A percentile compares a stretch with the other conserved stretches of the same genome.
Evolutionary conservation across 345 rosid genomes (phyloP).

Genomic region (Syzygium jambos): DNA sequence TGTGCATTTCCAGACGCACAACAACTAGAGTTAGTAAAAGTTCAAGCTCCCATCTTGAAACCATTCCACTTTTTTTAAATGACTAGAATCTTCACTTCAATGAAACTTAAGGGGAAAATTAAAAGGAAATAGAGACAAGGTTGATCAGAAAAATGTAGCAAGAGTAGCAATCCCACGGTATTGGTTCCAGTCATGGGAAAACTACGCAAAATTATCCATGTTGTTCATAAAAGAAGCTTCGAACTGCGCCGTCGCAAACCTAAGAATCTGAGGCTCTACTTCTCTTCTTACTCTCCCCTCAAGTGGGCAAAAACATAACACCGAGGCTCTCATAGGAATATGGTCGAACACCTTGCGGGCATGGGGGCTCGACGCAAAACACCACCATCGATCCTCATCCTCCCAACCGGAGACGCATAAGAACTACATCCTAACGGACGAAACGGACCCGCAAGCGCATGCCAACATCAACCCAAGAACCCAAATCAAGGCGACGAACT

Average conservation of each 20-base stretch:
- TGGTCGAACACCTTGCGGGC: neutral
- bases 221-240: accelerated
- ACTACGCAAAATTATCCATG: neutral
- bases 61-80: neutral
- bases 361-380: neutral
- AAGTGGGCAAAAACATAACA: neutral
- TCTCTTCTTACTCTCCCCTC: neutral
- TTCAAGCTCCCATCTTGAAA: neutral
- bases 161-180: neutral
- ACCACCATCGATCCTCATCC: neutral
- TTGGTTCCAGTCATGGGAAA: neutral
- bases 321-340: neutral
- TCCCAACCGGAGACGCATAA: neutral
- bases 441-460: neutral
- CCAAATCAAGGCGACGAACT: neutral
- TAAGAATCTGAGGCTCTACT: neutral
- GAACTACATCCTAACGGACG: neutral
- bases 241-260: neutral
- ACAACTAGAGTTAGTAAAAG: neutral
- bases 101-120: neutral
- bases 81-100: neutral
- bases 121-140: neutral
- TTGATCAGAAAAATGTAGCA: neutral
- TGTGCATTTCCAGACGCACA: neutral
- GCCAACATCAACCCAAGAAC: neutral